Conservation (phyloP, 108 stramenopile genomes). For the Aurantiochytrium sp. region DNA sequence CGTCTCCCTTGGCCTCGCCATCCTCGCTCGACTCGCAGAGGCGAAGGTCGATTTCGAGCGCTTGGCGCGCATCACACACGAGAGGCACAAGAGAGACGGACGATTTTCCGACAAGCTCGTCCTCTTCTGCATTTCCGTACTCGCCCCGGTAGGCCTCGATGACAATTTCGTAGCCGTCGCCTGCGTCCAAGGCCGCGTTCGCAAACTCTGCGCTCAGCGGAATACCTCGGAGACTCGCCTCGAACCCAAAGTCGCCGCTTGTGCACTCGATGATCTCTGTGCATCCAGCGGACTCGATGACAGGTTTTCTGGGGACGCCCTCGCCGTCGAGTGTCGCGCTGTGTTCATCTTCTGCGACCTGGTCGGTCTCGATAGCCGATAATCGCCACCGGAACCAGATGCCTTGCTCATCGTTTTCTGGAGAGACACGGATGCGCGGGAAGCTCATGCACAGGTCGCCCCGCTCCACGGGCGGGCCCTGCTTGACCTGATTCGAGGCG, state of each 20-base stretch:
- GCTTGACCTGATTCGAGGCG: too few relatives aligned
- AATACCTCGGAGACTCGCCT: neutral
- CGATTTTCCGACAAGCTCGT: neutral
- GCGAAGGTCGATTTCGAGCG: neutral
- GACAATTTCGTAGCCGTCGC: neutral
- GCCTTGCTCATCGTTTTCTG: neutral
- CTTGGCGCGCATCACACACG: neutral
- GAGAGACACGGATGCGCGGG: neutral
- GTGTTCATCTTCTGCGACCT: too few relatives aligned
- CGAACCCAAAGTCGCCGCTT: neutral
- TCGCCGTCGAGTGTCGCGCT: too few relatives aligned
- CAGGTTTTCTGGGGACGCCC: too few relatives aligned
- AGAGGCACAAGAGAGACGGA: neutral
- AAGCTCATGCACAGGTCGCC: neutral
- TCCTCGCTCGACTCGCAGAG: neutral
- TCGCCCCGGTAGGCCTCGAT: neutral
- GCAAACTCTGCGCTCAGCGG: neutral
- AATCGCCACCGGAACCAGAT: neutral
- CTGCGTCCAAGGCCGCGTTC: neutral
- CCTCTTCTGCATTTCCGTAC: neutral
- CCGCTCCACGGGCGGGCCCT: neutral
- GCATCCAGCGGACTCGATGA: neutral
- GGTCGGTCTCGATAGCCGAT: neutral
- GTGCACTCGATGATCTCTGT: neutral
- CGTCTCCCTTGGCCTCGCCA: neutral